phyloP scores from a whole-genome alignment of 192 early-diverging fungal genomes.

The Entophlyctis luteolus region DNA sequence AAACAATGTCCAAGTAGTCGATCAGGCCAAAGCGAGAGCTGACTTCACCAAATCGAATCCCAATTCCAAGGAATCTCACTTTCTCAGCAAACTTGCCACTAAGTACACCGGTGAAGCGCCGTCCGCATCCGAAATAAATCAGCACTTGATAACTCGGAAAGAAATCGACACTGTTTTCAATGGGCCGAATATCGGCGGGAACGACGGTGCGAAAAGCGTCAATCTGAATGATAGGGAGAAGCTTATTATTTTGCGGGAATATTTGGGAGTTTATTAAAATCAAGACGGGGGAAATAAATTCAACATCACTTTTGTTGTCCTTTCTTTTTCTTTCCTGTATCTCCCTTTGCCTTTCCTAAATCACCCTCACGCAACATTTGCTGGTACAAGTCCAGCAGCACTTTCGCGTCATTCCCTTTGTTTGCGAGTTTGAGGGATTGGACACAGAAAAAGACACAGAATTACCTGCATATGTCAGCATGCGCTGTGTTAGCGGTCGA shows the following conservation, averaged over 20 bases:
- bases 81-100: not conserved
- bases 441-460: too few relatives aligned
- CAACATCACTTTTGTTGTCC: not conserved
- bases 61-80: not conserved
- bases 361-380: not conserved
- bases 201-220: not conserved
- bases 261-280: conserved; percentile 25
- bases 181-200: conserved; percentile 29
- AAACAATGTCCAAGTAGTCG: conserved; percentile 12
- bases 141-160: too few relatives aligned
- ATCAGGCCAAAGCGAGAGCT: conserved; percentile 20
- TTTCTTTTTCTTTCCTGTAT: not conserved
- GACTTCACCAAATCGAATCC: conserved; percentile 3
- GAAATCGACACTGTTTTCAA: conserved; percentile 17
- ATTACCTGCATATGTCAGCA: conserved; percentile 12
- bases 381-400: conserved; percentile 2
- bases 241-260: conserved; percentile 24
- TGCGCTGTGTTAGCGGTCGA: conserved; percentile 6
- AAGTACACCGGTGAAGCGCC: not conserved
- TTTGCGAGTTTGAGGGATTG: too few relatives aligned
- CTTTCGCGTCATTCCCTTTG: conserved; percentile 7
- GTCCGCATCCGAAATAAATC: not conserved
- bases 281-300: not conserved
- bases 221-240: not conserved
- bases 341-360: not conserved